phyloP scores from a whole-genome alignment of 2,329 filamentous ascomycete species.

The Pseudocercospora crystallina region DNA sequence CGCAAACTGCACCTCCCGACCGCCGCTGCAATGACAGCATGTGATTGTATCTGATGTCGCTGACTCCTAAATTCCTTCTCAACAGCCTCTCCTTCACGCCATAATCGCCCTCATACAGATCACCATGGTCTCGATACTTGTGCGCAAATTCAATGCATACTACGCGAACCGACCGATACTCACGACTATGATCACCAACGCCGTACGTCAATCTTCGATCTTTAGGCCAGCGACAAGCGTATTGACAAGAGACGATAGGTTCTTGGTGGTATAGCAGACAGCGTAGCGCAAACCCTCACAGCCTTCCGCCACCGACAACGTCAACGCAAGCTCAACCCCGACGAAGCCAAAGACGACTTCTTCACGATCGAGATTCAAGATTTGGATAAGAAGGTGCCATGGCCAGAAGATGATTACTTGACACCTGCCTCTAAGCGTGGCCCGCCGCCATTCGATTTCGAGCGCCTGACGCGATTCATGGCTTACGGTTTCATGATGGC shows the following conservation, averaged over 20 bases:
- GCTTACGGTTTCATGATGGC: slow-evolving; percentile 96
- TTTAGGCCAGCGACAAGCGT: background rate
- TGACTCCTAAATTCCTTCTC: background rate
- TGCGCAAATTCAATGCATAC: slow-evolving; percentile 86
- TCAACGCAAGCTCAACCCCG: slow-evolving; percentile 50
- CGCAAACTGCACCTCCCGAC: too few relatives aligned
- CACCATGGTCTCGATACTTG: slow-evolving; percentile 77
- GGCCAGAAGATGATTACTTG: slow-evolving; percentile 64
- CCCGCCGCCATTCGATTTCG: slow-evolving; percentile 90
- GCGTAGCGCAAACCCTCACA: slow-evolving; percentile 89
- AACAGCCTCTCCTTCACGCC: slow-evolving; percentile 80
- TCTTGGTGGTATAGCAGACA: slow-evolving; percentile 92
- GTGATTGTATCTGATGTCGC: too few relatives aligned
- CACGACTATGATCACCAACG: slow-evolving; percentile 99
- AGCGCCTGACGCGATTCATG: slow-evolving; percentile 92
- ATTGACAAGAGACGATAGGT: slow-evolving; percentile 49
- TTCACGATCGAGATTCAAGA: slow-evolving; percentile 87
- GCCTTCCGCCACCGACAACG: slow-evolving; percentile 65
- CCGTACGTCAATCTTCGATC: slow-evolving; percentile 54
- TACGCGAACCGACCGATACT: slow-evolving; percentile 93
- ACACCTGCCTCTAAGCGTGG: slow-evolving; percentile 56
- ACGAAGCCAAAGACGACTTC: slow-evolving; percentile 63
- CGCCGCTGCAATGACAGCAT: too few relatives aligned
- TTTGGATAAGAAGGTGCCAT: slow-evolving; percentile 75
- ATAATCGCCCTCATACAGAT: slow-evolving; percentile 86